Conservation (phyloP, 495 filamentous ascomycete genomes). For the Cairneyella variabilis region DNA sequence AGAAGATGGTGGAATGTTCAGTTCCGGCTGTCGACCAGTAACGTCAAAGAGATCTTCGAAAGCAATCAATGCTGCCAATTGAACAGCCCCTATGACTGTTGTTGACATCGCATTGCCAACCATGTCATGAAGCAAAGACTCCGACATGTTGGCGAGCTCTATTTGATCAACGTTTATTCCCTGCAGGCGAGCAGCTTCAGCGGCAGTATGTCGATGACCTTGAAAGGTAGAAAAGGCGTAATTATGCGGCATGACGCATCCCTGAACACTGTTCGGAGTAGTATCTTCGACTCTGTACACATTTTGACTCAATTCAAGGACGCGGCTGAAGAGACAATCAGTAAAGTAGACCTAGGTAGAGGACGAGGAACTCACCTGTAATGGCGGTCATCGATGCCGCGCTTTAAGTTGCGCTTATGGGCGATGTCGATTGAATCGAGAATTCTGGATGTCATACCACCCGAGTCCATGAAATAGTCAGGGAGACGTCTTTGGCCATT, state of each 20-base stretch:
- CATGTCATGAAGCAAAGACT: conserved; percentile 64
- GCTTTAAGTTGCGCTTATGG: conserved; percentile 40
- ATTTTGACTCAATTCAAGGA: conserved; percentile 74
- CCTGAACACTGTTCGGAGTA: conserved; percentile 52
- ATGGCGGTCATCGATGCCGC: conserved; percentile 54
- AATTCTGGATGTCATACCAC: conserved; percentile 46
- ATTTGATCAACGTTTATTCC: conserved; percentile 64
- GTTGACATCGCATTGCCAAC: conserved; percentile 85
- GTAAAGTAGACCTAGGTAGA: conserved; percentile 1
- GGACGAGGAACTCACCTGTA: conserved; percentile 50
- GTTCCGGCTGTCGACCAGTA: too few species aligned
- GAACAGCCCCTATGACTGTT: conserved; percentile 59
- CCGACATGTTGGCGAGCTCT: conserved; percentile 58
- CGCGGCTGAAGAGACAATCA: conserved; percentile 34
- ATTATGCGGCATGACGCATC: conserved; percentile 70
- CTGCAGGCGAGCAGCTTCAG: conserved; percentile 66
- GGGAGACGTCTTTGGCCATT: conserved; percentile 45
- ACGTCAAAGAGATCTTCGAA: too few species aligned
- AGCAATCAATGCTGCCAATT: too few species aligned
- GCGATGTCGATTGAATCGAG: conserved; percentile 67
- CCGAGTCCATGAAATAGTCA: conserved; percentile 38
- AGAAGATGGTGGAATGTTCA: too few species aligned
- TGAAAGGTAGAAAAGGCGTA: conserved; percentile 59
- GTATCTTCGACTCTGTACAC: conserved; percentile 54
- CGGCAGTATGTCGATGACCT: conserved; percentile 59